phyloP scores from a whole-genome alignment of 2,329 filamentous ascomycete genomes.

The Penicillium griseofulvum region DNA sequence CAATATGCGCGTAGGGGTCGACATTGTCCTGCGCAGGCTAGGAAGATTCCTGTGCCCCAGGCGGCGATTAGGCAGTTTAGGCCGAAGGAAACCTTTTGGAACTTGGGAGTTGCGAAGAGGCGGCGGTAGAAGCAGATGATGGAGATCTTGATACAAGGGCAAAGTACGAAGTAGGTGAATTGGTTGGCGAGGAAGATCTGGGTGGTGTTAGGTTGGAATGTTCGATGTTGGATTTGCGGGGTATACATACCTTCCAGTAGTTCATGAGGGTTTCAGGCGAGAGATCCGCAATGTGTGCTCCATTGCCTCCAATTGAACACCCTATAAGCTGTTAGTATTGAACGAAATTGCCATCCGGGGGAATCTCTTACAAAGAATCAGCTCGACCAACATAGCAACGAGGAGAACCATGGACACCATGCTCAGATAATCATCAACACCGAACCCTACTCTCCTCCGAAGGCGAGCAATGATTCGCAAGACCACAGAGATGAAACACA shows the following conservation, averaged over 20 bases:
- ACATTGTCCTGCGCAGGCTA: conserved; percentile 35
- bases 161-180: conserved; percentile 36
- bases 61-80: conserved; percentile 29
- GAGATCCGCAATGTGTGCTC: conserved; percentile 23
- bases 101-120: conserved; percentile 30
- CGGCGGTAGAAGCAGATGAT: conserved; percentile 38
- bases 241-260: conserved; percentile 30
- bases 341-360: not conserved
- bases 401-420: conserved; percentile 26
- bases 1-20: conserved; percentile 32
- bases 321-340: conserved; percentile 23
- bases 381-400: conserved; percentile 31
- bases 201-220: not conserved
- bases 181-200: conserved; percentile 37
- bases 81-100: conserved; percentile 26
- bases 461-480: conserved; percentile 29
- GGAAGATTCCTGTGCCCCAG: conserved; percentile 32
- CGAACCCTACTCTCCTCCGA: conserved; percentile 29
- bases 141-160: conserved; percentile 34
- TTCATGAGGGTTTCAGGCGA: conserved; percentile 24
- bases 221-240: not conserved
- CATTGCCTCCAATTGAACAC: conserved; percentile 34
- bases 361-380: conserved; percentile 29
- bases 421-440: conserved; percentile 34
- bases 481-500: conserved; percentile 26